Evolutionary conservation across 441 rosid genomes (phyloP), one percentile per base, ranked within the genome.

Genomic region (Biscutella auriculata): DNA sequence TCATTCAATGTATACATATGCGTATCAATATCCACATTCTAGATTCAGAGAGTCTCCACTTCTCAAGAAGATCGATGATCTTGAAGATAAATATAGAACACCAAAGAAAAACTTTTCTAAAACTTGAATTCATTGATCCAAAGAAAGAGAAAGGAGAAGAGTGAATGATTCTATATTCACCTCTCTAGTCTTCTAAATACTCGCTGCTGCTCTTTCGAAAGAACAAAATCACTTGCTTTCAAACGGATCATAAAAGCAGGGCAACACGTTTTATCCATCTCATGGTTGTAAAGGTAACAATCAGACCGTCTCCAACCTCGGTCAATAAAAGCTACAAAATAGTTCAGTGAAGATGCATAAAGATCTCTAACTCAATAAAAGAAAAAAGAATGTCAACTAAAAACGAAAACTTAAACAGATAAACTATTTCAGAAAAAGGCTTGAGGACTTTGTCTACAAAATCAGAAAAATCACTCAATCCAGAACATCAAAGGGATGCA

Each of bases 301-400:
- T 4, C 96, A n/a, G 89, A 81, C 71, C 96, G 76, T 71, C 94
- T 82, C 96, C 99, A 89, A 26, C 99, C 99, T 28, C 82, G 77
- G 61, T 93, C 97, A 67, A 93, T 93, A 71, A 87, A 96, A 55
- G 80, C 99, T 93, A 58, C 26, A 0, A 6, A 7, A 61, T 35
- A 16, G 3, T 53, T 14, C 23, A 29, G 0, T 4, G 14, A 60
- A 40, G 8, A 34, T 12, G 47, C 27, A 37, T 30, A 23, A 42
- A 43, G 5, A 52, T 52, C 36, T 44, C 30, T n/a, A 25, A 49
- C 42, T 57, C 64, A 5, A 16, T 7, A 41, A 11, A 47, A 37
- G 48, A 49, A 29, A 56, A 39, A 3, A 14, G 33, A 14, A 19
- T 14, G 10, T 21, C 43, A 36, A 49, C 12, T 48, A 19, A 17